A percentile compares a stretch with the other conserved stretches of the same genome.
Evolutionary conservation across 805 yeast genomes (phyloP).

Genomic region (Spathaspora passalidarum): DNA sequence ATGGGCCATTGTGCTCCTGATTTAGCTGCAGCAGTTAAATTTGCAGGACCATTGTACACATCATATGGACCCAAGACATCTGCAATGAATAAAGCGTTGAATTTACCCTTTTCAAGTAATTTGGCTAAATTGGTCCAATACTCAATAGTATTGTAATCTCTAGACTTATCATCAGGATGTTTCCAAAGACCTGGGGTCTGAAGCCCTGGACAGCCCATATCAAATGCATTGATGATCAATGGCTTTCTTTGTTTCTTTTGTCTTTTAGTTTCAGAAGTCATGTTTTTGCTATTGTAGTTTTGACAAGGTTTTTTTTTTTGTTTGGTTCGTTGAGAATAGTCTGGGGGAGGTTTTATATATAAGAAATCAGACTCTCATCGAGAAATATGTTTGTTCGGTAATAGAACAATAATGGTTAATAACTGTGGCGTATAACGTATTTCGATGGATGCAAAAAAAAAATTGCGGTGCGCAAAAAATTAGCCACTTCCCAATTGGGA

Average conservation of each 20-base stretch:
- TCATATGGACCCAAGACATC: conserved; percentile 41
- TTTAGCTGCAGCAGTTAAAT: conserved; percentile 31
- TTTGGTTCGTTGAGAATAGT: background rate
- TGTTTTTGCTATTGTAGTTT: no score
- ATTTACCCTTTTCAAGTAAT: conserved; percentile 35
- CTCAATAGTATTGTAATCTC: conserved; percentile 17
- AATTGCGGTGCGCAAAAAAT: background rate
- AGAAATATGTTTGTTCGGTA: no score
- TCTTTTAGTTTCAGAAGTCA: conserved; percentile 4
- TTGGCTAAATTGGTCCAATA: conserved; percentile 38
- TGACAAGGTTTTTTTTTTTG: background rate
- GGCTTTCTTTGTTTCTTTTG: conserved; percentile 11
- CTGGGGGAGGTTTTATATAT: background rate
- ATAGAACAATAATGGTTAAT: no score
- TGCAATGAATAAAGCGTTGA: conserved; percentile 38
- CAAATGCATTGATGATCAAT: conserved; percentile 36
- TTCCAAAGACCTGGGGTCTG: conserved; percentile 35
- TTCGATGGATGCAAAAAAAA: background rate
- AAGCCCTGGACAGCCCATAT: conserved; percentile 25
- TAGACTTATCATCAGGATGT: conserved; percentile 33
- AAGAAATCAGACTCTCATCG: no score
- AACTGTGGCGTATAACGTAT: background rate
- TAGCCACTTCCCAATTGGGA: background rate
- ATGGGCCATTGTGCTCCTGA: conserved; percentile 35
- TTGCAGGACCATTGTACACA: conserved; percentile 39